Base-by-base conservation (phyloP, 2,329 filamentous ascomycete species). In the Hirsutella rhossiliensis region DNA sequence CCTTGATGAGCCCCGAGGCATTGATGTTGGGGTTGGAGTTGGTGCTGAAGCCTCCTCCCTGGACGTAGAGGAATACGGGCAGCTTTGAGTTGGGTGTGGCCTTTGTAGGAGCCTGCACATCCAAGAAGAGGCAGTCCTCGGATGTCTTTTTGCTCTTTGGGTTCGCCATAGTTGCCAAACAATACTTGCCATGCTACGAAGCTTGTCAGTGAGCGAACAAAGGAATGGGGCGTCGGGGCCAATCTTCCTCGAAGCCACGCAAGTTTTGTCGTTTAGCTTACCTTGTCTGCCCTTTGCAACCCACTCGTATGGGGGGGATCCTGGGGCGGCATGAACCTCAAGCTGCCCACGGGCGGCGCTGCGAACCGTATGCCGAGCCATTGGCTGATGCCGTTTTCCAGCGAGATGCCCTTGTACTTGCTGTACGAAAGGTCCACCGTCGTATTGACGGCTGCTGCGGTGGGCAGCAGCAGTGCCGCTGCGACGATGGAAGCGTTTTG, bases 331-430 rank as follows among this genome's bases (percentile, higher is more conserved):
- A 71, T 67, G 55, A 88, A 90, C 18, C 86, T 72, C 47, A 85
- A 57, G 6, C 73, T 53, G 1, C 79, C 81, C 2, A 83, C 45
- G 0, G 85, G 85, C 13, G 84, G 68, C 5, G 81, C 78, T 1
- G 84, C 85, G 64, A 78, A 92, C 38, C 83, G 76, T 49, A 92
- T 76, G 1, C 84, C 85, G 8, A 86, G 70, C 82, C 83, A 90
- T 58, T 82, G 72, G 3, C 74, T 78, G 40, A 87, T 64, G 1
- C 79, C 81, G 51, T 75, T 75, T 0, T 61, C 51, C 2, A 72
- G 64, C 1, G 66, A 55, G 4, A 65, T 61, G 9, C 85, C 85
- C 41, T 69, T 60, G 55, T 88, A 87, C 23, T 68, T 73, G 28
- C 80, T 73, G 56, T 88, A 89, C 3, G 70, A 72, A 19, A 89